Evolutionary conservation across 495 filamentous ascomycete species (phyloP).

Genomic region (Clavariopsis aquatica): DNA sequence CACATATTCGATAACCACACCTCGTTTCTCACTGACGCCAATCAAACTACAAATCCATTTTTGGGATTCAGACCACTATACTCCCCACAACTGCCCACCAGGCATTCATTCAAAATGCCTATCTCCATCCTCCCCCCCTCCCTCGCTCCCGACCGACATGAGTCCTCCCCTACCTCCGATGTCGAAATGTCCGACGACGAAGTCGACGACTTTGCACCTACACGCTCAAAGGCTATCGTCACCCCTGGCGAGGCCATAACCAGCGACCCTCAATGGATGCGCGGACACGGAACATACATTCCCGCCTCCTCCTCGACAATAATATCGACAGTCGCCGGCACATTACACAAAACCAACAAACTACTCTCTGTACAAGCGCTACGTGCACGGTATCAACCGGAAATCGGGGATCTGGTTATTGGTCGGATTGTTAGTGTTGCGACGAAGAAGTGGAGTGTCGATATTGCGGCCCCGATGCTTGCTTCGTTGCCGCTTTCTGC

Average conservation of each 20-base stretch:
- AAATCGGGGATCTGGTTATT: constrained; percentile 93
- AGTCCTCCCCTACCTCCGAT: constrained; percentile 58
- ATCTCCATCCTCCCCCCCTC: constrained; percentile 76
- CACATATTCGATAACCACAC: background rate
- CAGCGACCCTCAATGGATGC: constrained; percentile 91
- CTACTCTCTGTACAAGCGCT: constrained; percentile 85
- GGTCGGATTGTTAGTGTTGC: constrained; percentile 93
- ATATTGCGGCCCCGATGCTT: constrained; percentile 80
- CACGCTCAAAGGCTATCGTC: constrained; percentile 61
- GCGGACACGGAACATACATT: constrained; percentile 78
- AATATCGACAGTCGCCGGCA: constrained; percentile 72
- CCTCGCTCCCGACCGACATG: constrained; percentile 40
- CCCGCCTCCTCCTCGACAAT: constrained; percentile 56
- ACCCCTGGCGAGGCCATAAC: constrained; percentile 91
- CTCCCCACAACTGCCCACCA: background rate
- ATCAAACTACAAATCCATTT: background rate
- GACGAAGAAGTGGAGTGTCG: constrained; percentile 86
- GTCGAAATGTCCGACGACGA: constrained; percentile 53
- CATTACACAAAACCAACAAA: constrained; percentile 89
- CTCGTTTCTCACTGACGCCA: background rate
- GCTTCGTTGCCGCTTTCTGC: constrained; percentile 79
- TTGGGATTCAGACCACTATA: too few species aligned
- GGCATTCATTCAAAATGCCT: constrained; percentile 58
- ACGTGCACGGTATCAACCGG: constrained; percentile 89
- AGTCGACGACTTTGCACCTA: constrained; percentile 40